Evolutionary conservation across 2,329 filamentous ascomycete genomes (phyloP).

Genomic region (Talaromyces sp.): DNA sequence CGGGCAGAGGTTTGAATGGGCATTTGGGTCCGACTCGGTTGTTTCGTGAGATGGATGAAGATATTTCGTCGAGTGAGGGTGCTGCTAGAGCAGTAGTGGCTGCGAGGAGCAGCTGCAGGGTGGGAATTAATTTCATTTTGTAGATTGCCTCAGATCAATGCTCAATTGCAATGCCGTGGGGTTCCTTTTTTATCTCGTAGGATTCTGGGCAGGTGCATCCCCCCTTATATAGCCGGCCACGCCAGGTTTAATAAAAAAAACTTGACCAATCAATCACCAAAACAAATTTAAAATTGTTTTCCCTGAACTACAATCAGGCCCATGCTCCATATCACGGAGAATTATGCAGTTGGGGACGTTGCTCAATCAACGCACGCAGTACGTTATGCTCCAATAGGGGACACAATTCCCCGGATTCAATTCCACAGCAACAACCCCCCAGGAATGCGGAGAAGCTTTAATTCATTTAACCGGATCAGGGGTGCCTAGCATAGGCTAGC

Average conservation of each 20-base stretch:
- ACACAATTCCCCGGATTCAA: not conserved
- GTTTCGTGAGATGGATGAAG: conserved; percentile 20
- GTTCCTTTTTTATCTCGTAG: not conserved
- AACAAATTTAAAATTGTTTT: not conserved
- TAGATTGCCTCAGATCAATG: not conserved
- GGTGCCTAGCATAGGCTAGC: not conserved
- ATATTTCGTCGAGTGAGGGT: conserved; percentile 1
- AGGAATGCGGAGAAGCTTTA: conserved; percentile 7
- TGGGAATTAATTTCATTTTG: conserved; percentile 5
- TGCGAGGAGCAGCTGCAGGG: conserved; percentile 9
- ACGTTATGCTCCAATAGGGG: not conserved
- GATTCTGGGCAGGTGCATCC: too few relatives aligned
- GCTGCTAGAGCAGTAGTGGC: conserved; percentile 2
- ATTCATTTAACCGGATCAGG: not conserved
- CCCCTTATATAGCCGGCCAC: not conserved
- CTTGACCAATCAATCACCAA: not conserved
- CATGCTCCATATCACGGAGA: not conserved
- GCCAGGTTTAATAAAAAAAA: not conserved
- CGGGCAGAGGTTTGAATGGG: conserved; percentile 31
- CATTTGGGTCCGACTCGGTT: conserved; percentile 28
- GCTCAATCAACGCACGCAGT: not conserved
- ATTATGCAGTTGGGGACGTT: not conserved
- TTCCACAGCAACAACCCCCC: not conserved
- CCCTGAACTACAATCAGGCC: not conserved
- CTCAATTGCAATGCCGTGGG: not conserved